Percentiles rank a stretch among this genome's conserved stretches.
phyloP scores from a whole-genome alignment of 2,329 filamentous ascomycete species.

The Tolypocladium nubicola region DNA sequence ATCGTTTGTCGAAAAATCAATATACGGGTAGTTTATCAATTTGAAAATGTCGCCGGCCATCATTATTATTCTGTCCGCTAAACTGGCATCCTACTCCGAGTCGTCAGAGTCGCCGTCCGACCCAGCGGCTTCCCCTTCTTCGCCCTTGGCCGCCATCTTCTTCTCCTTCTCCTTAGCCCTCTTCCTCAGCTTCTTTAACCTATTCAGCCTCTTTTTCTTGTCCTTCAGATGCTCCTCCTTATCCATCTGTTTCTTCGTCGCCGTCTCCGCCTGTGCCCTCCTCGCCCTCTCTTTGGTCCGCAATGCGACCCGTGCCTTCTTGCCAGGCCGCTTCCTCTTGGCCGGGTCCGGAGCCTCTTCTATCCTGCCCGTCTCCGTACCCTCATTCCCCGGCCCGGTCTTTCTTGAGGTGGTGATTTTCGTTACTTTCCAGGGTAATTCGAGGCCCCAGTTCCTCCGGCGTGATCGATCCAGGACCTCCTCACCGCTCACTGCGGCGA shows the following conservation, averaged over 20 bases:
- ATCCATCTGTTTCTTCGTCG: conserved; percentile 26
- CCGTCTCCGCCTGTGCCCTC: conserved; percentile 27
- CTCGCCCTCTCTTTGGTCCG: conserved; percentile 33
- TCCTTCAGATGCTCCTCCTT: conserved; percentile 48
- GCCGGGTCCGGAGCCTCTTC: background rate
- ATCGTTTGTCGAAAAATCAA: background rate
- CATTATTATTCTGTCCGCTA: background rate
- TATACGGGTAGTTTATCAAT: background rate
- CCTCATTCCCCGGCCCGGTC: conserved; percentile 5
- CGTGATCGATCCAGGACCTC: conserved; percentile 34
- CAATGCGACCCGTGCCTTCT: conserved; percentile 45
- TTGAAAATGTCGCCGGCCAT: background rate
- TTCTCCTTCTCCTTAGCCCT: conserved; percentile 46
- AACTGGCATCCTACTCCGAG: conserved; percentile 1
- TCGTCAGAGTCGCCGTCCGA: conserved; percentile 6
- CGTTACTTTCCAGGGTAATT: conserved; percentile 49
- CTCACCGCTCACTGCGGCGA: conserved; percentile 41
- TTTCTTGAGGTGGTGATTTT: conserved; percentile 19
- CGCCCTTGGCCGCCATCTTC: conserved; percentile 24
- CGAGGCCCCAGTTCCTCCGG: conserved; percentile 43
- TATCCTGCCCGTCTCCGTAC: background rate
- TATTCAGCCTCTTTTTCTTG: conserved; percentile 52
- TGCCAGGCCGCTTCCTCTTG: conserved; percentile 39
- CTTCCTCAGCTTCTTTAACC: conserved; percentile 48
- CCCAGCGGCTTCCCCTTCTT: conserved; percentile 10